phyloP scores from a whole-genome alignment of 192 early-diverging fungal species.

The Cladochytrium replicatum region DNA sequence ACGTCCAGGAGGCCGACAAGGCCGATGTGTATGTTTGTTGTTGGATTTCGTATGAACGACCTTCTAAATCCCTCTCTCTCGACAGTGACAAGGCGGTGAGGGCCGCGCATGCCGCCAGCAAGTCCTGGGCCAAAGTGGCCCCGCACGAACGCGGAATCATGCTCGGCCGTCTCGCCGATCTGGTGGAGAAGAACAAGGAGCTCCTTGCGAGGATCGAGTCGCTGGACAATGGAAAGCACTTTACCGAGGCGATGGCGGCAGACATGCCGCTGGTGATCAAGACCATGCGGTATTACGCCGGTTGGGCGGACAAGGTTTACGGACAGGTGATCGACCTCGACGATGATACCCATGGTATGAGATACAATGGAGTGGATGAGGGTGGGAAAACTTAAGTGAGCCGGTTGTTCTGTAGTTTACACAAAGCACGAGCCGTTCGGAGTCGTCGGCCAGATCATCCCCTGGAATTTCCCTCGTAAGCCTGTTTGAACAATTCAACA shows the following conservation, averaged over 20 bases:
- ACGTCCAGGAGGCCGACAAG: constrained; percentile 20
- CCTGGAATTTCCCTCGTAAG: constrained; percentile 29
- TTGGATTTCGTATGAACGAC: not conserved
- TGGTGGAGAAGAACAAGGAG: constrained; percentile 23
- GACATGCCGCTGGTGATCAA: constrained; percentile 5
- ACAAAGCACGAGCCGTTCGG: constrained; percentile 23
- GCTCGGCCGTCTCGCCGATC: constrained; percentile 27
- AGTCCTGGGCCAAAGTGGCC: constrained; percentile 7
- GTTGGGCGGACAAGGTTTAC: constrained; percentile 26
- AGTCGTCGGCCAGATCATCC: constrained; percentile 28
- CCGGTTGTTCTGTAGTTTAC: constrained; percentile 7
- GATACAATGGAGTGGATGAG: too few species aligned
- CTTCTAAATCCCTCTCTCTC: not conserved
- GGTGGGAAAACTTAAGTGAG: too few species aligned
- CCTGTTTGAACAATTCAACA: not conserved
- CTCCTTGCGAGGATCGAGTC: constrained; percentile 32
- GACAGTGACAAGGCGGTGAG: not conserved
- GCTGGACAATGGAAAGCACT: constrained; percentile 32
- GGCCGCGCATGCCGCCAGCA: constrained; percentile 1
- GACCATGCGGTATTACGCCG: constrained; percentile 18
- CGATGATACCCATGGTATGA: too few species aligned
- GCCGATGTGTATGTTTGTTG: constrained; percentile 33
- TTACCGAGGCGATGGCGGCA: constrained; percentile 5
- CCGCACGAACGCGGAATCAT: constrained; percentile 11
- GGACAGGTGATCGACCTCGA: constrained; percentile 19